Conservation (phyloP, 179 eudicot species). For the Sideroxylon spinosum region DNA sequence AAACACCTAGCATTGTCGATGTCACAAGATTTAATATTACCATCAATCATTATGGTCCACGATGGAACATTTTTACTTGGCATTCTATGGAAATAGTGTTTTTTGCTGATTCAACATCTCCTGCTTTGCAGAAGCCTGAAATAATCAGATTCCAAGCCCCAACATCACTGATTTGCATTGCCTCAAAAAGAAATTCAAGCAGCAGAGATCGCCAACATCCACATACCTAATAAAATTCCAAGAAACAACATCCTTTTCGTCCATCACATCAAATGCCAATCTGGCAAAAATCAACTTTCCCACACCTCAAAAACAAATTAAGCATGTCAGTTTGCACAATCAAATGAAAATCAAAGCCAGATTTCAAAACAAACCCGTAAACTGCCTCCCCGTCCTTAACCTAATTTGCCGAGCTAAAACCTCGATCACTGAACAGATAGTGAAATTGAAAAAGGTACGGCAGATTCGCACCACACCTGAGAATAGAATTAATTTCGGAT, state of each 20-base stretch:
- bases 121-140: constrained; percentile 30
- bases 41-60: constrained; percentile 31
- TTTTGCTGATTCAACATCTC: constrained; percentile 26
- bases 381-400: constrained; percentile 26
- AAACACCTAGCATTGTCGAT: constrained; percentile 21
- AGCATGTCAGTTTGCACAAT: constrained; percentile 48
- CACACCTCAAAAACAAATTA: constrained; percentile 48
- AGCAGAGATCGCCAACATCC: constrained; percentile 23
- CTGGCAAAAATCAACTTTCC: constrained; percentile 33
- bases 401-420: constrained; percentile 25
- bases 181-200: constrained; percentile 29
- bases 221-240: constrained; percentile 55
- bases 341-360: constrained; percentile 24
- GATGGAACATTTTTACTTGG: constrained; percentile 26
- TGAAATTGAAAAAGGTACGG: constrained; percentile 25
- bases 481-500: constrained; percentile 2
- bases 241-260: constrained; percentile 42
- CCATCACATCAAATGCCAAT: constrained; percentile 42
- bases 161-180: constrained; percentile 21
- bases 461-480: constrained; percentile 19
- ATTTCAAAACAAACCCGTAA: constrained; percentile 45
- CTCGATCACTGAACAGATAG: constrained; percentile 24
- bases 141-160: constrained; percentile 37
- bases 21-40: constrained; percentile 23
- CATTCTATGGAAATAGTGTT: constrained; percentile 28